Evolutionary conservation across 345 rosid genomes (phyloP).

Genomic region (Toxicodendron radicans): DNA sequence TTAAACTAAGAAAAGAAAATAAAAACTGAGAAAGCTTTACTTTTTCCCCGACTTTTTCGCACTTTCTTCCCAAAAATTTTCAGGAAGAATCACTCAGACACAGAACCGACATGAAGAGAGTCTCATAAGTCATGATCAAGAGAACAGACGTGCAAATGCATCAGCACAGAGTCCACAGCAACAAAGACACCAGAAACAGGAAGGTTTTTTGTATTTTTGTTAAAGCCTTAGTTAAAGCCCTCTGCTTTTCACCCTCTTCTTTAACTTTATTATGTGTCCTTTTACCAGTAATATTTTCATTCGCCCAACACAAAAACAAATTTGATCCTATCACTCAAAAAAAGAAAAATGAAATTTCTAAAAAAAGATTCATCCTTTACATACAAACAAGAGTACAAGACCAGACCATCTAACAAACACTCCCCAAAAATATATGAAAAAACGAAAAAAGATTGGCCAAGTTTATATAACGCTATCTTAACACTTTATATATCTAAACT

Average conservation of each 20-base stretch:
- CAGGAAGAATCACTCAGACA: conserved; percentile 20
- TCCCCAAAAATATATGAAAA: neutral
- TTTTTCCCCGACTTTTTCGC: conserved; percentile 36
- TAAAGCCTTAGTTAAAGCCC: conserved; percentile 12
- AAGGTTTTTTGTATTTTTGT: conserved; percentile 21
- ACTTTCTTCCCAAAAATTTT: conserved; percentile 18
- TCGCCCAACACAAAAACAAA: neutral
- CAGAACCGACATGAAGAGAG: conserved; percentile 34
- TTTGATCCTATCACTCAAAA: neutral
- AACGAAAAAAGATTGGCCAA: neutral
- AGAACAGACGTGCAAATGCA: conserved; percentile 43
- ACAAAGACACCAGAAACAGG: conserved; percentile 14
- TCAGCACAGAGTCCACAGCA: conserved; percentile 16
- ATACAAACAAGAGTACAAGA: conserved; percentile 12
- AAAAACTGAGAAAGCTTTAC: neutral
- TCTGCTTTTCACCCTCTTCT: neutral
- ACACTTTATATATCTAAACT: neutral
- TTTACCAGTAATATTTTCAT: conserved; percentile 4
- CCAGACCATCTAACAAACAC: neutral
- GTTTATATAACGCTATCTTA: neutral
- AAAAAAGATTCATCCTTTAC: conserved; percentile 8
- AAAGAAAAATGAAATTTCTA: neutral
- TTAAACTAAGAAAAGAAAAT: neutral
- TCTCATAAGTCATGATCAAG: conserved; percentile 36
- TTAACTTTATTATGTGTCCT: neutral